A percentile compares a stretch with the other conserved stretches of the same genome.
These are phyloP conservation scores for Tetraselmis striata DNA, from an alignment of 139 green algal genomes.

Conservation along the genomic window DNA sequence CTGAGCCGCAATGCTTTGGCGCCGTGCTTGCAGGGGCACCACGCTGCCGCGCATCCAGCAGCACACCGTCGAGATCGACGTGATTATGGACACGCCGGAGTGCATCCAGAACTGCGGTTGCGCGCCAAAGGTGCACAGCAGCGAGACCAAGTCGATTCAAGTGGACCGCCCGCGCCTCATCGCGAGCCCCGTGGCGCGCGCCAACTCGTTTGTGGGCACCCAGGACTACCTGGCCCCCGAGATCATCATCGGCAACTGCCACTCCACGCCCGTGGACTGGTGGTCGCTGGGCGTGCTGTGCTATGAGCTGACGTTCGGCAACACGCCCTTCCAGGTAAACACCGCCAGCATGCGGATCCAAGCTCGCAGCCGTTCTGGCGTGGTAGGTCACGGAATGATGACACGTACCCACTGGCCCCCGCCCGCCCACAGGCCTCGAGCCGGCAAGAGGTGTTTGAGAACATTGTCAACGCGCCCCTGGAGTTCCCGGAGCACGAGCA, in stretches of 20 bases:
- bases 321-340: conserved; percentile 73
- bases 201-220: conserved; percentile 89
- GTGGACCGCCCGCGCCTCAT: conserved; percentile 38
- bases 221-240: conserved; percentile 82
- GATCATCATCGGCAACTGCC: conserved; percentile 77
- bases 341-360: too few relatives aligned
- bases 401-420: too few relatives aligned
- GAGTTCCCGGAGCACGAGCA: conserved; percentile 58
- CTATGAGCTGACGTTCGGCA: conserved; percentile 88
- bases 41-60: neutral
- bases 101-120: neutral
- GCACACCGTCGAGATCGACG: neutral
- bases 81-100: neutral
- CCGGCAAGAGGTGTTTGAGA: conserved; percentile 89
- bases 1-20: too few relatives aligned
- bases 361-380: neutral
- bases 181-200: conserved; percentile 71
- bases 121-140: neutral
- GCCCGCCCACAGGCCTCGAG: conserved; percentile 21
- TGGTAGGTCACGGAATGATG: too few relatives aligned
- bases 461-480: conserved; percentile 83
- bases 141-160: neutral
- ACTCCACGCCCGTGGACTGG: conserved; percentile 72
- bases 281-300: conserved; percentile 93
- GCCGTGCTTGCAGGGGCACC: neutral